These are phyloP conservation scores for Anisogramma anomala DNA, from an alignment of 2,329 filamentous ascomycete species.

Conservation along the genomic window DNA sequence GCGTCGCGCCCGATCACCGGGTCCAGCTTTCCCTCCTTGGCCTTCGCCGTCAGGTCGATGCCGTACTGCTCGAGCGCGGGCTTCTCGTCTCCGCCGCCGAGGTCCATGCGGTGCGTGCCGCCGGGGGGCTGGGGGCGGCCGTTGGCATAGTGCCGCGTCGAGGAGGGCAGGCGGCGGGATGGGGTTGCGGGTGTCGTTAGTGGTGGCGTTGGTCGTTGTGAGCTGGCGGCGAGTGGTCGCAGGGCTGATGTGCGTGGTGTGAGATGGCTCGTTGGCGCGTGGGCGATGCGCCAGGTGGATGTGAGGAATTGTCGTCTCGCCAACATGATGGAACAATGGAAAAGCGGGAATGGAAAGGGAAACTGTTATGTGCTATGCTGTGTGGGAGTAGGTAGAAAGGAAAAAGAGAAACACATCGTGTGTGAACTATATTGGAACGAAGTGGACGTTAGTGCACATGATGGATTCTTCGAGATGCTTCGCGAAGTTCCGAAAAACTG, in stretches of 20 bases:
- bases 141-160: conserved; percentile 49
- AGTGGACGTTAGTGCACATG: background rate
- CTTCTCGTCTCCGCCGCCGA: conserved; percentile 67
- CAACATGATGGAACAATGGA: conserved; percentile 25
- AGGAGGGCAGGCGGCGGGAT: conserved; percentile 23
- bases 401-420: background rate
- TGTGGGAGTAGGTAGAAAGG: background rate
- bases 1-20: conserved; percentile 87
- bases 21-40: conserved; percentile 81
- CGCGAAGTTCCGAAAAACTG: background rate
- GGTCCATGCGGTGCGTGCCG: conserved; percentile 86
- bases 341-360: background rate
- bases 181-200: background rate
- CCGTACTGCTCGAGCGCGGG: conserved; percentile 84
- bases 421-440: too few relatives aligned
- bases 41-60: conserved; percentile 75
- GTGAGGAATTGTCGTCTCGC: conserved; percentile 27
- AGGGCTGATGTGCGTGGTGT: conserved; percentile 16
- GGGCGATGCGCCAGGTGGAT: conserved; percentile 24
- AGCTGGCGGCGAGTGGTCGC: conserved; percentile 3
- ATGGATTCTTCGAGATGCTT: conserved; percentile 6
- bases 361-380: background rate
- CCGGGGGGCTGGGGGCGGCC: conserved; percentile 77
- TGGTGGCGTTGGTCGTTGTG: background rate
- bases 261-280: conserved; percentile 19